A percentile compares a stretch with the other conserved stretches of the same genome.
Conservation (phyloP, 169 alveolate genomes). For the Plasmodium vinckei region DNA sequence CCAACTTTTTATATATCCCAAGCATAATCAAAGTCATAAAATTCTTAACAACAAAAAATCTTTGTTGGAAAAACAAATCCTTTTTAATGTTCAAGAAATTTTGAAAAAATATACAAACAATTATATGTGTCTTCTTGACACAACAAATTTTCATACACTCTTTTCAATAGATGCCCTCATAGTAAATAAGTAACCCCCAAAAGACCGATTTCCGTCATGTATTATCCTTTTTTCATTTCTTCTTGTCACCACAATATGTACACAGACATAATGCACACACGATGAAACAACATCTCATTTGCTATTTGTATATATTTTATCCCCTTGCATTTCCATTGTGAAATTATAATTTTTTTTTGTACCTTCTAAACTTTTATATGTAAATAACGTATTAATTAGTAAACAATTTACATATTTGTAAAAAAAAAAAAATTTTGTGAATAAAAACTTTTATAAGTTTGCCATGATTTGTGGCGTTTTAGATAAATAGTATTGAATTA, state of each 20-base stretch:
- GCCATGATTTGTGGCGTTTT: no score
- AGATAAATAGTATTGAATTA: no score
- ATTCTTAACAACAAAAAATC: conserved; percentile 37
- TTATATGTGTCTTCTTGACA: conserved; percentile 5
- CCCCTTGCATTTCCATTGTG: no score
- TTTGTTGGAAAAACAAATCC: conserved; percentile 46
- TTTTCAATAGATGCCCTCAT: conserved; percentile 55
- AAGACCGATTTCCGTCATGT: background rate
- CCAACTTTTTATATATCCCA: conserved; percentile 9
- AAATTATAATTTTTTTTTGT: no score
- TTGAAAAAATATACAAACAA: conserved; percentile 13
- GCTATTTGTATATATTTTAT: no score
- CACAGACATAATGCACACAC: background rate
- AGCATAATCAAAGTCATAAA: conserved; percentile 8
- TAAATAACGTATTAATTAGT: no score
- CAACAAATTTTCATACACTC: background rate
- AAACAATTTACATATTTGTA: no score
- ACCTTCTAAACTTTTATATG: no score
- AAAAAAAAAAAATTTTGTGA: no score
- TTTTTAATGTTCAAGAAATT: conserved; percentile 26
- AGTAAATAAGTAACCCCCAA: background rate
- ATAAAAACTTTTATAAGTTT: no score
- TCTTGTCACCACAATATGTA: no score
- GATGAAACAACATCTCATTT: background rate
- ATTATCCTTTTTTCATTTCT: no score